Conservation (phyloP, 306 rosid genomes). For the Alnus rubra region DNA sequence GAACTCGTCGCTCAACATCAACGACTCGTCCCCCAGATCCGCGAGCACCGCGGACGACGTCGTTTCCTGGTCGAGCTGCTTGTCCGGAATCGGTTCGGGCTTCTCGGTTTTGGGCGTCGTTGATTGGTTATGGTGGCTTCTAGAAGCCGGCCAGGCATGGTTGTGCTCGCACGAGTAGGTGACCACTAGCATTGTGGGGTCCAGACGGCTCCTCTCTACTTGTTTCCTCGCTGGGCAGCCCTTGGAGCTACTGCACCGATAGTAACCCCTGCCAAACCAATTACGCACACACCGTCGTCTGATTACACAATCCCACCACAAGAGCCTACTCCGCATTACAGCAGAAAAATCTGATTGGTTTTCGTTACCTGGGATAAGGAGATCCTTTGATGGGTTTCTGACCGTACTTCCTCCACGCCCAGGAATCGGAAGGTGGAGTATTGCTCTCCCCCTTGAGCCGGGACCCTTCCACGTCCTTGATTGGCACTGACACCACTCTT, state of each 20-base stretch:
- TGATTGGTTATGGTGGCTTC: conserved; percentile 26
- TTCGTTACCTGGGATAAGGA: conserved; percentile 80
- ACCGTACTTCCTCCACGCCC: conserved; percentile 98
- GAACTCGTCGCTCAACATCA: conserved; percentile 42
- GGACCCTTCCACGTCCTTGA: conserved; percentile 62
- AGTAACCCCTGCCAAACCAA: conserved; percentile 66
- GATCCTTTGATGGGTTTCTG: conserved; percentile 99
- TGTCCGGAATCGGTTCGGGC: neutral
- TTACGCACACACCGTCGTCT: neutral
- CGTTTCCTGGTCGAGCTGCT: conserved; percentile 21
- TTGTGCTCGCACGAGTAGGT: conserved; percentile 90
- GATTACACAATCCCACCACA: neutral
- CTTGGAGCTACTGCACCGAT: conserved; percentile 86
- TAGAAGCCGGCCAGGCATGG: conserved; percentile 76
- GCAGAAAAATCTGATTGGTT: neutral
- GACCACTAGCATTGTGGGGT: conserved; percentile 83
- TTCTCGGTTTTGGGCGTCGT: conserved; percentile 27
- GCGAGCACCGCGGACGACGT: conserved; percentile 36
- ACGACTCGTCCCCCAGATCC: conserved; percentile 38
- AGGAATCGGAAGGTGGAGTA: conserved; percentile 86
- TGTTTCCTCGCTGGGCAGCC: conserved; percentile 98
- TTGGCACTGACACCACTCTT: conserved; percentile 78
- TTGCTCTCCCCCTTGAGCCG: conserved; percentile 59
- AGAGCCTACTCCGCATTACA: neutral
- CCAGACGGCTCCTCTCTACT: conserved; percentile 80